A percentile compares a stretch with the other conserved stretches of the same genome.
Evolutionary conservation across 2,329 filamentous ascomycete genomes (phyloP).

Genomic region (Elsinoe fawcettii): DNA sequence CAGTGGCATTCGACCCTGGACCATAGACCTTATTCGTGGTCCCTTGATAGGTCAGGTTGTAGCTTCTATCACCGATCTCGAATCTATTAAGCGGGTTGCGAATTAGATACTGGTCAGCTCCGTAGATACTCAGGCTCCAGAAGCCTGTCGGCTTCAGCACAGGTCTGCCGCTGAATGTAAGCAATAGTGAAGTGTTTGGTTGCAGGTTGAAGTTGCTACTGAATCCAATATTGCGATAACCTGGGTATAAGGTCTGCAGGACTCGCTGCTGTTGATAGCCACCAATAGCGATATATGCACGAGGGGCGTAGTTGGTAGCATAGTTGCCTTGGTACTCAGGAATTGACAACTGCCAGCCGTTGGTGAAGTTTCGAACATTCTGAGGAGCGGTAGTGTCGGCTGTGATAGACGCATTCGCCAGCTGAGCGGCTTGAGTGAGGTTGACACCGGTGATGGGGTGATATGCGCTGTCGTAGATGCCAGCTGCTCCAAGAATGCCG

Average conservation of each 20-base stretch:
- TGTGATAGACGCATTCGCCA: slow-evolving; percentile 13
- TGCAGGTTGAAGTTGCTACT: slow-evolving; percentile 10
- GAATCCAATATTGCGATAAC: slow-evolving; percentile 1
- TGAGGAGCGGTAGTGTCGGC: background rate
- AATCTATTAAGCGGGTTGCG: slow-evolving; percentile 8
- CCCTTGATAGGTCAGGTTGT: slow-evolving; percentile 6
- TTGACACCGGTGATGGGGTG: slow-evolving; percentile 13
- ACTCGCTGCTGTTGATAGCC: slow-evolving; percentile 14
- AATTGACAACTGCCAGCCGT: slow-evolving; percentile 17
- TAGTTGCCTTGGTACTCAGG: slow-evolving; percentile 11
- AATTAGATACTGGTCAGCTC: slow-evolving; percentile 14
- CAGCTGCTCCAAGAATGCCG: slow-evolving; percentile 15
- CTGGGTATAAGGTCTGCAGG: slow-evolving; percentile 18
- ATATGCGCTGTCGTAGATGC: slow-evolving; percentile 15
- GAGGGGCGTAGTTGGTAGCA: slow-evolving; percentile 16
- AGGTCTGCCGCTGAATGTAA: slow-evolving; percentile 20
- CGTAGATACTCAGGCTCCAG: slow-evolving; percentile 14
- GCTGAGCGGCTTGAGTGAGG: background rate
- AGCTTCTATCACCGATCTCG: slow-evolving; percentile 12
- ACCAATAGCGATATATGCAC: slow-evolving; percentile 12
- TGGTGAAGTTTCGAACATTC: slow-evolving; percentile 13
- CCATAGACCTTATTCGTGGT: slow-evolving; percentile 1
- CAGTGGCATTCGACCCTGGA: background rate
- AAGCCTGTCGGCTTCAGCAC: slow-evolving; percentile 4
- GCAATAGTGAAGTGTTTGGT: slow-evolving; percentile 16